phyloP scores from a whole-genome alignment of 2,329 filamentous ascomycete genomes.

The Magnaporthiopsis rhizophila region DNA sequence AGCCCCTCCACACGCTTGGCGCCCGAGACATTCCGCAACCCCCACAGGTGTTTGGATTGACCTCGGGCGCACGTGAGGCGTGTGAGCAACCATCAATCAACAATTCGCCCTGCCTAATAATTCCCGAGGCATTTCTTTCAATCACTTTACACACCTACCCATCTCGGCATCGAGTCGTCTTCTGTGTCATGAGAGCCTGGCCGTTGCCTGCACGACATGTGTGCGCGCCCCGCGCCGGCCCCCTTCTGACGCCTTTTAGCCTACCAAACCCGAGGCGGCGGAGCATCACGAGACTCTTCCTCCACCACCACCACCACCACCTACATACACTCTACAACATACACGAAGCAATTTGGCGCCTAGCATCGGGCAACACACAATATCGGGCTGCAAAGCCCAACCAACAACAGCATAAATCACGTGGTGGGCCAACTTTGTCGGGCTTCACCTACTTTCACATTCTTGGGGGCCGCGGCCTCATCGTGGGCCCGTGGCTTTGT shows the following conservation, averaged over 20 bases:
- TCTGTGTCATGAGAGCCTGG: no score
- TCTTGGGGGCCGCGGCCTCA: not conserved
- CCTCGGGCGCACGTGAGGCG: not conserved
- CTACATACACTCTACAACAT: not conserved
- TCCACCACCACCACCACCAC: not conserved
- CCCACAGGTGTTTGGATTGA: not conserved
- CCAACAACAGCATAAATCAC: not conserved
- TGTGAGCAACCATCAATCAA: not conserved
- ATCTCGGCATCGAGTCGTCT: no score
- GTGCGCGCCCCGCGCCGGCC: no score
- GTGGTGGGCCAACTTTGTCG: not conserved
- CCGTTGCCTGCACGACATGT: no score
- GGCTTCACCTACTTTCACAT: not conserved
- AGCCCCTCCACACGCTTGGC: not conserved
- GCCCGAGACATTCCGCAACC: not conserved
- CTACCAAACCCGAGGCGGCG: no score
- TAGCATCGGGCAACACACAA: not conserved
- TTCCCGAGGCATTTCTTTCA: not conserved
- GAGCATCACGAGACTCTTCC: no score
- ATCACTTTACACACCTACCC: no score
- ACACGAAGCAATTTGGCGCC: not conserved
- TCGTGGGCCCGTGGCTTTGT: not conserved
- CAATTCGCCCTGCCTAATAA: not conserved
- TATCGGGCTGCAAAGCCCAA: not conserved
- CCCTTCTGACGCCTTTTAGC: no score